Evolutionary conservation across 23 red algal genomes (phyloP).

Genomic region (Gracilaria gracilis): DNA sequence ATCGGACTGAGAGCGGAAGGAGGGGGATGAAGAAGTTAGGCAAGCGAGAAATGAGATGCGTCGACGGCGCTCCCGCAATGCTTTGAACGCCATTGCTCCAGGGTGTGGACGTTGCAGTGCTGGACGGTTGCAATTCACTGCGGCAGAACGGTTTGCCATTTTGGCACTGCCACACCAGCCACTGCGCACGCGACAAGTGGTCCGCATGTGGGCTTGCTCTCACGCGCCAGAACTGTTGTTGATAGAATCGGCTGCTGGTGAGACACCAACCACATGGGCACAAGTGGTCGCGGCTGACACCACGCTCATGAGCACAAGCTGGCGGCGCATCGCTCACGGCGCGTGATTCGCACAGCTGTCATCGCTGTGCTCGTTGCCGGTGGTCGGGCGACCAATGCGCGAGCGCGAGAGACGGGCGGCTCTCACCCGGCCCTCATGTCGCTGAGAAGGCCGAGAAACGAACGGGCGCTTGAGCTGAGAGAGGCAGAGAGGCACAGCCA

Average conservation of each 20-base stretch:
- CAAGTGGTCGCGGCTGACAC: neutral
- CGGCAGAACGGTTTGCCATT: neutral
- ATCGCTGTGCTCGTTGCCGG: neutral
- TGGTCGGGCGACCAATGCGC: neutral
- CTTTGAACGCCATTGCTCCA: neutral
- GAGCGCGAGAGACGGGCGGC: too few relatives aligned
- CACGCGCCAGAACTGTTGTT: too few relatives aligned
- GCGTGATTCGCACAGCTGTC: too few relatives aligned
- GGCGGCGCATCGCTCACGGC: too few relatives aligned
- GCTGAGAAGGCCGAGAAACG: too few relatives aligned
- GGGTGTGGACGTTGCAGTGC: neutral
- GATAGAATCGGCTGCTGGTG: too few relatives aligned
- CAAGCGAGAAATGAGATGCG: too few relatives aligned
- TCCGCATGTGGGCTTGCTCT: neutral
- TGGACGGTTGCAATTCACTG: slow-evolving; percentile 40
- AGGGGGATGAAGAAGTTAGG: neutral
- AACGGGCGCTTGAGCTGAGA: too few relatives aligned
- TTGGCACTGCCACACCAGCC: neutral
- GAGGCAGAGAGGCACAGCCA: too few relatives aligned
- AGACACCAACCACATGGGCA: neutral
- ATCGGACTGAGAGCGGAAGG: neutral
- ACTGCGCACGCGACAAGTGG: slow-evolving; percentile 3
- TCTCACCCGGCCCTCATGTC: too few relatives aligned
- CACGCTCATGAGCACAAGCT: neutral
- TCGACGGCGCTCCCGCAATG: too few relatives aligned